phyloP scores from a whole-genome alignment of 2,329 filamentous ascomycete species.

The Rugonectria rugulosa region DNA sequence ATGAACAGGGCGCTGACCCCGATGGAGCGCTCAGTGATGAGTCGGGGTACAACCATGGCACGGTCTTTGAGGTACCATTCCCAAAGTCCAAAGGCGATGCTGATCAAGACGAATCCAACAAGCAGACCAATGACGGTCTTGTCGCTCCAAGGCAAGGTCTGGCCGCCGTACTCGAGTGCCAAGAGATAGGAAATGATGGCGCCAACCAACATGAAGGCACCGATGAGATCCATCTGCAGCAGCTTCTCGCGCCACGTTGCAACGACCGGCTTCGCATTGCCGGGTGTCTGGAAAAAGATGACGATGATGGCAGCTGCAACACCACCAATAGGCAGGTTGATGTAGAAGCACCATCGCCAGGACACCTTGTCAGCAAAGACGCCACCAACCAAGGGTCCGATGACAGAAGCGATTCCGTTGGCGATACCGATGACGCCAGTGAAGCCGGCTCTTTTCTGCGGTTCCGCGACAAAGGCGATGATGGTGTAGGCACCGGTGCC shows the following conservation, averaged over 20 bases:
- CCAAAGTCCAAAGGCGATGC: conserved; percentile 44
- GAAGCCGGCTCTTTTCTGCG: conserved; percentile 45
- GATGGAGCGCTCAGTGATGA: conserved; percentile 50
- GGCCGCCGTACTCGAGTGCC: conserved; percentile 57
- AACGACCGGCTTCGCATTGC: conserved; percentile 45
- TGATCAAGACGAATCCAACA: conserved; percentile 47
- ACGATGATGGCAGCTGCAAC: conserved; percentile 46
- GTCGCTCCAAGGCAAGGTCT: conserved; percentile 51
- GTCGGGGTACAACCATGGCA: conserved; percentile 50
- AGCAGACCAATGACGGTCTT: conserved; percentile 52
- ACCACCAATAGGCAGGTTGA: conserved; percentile 48
- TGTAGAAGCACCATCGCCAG: conserved; percentile 52
- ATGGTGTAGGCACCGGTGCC: conserved; percentile 58
- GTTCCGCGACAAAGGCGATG: conserved; percentile 52
- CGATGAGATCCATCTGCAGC: conserved; percentile 57
- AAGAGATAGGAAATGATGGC: conserved; percentile 53
- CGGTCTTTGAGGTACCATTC: conserved; percentile 54
- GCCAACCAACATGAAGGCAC: conserved; percentile 54
- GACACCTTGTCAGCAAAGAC: conserved; percentile 47
- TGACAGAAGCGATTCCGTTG: conserved; percentile 46
- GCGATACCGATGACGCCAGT: conserved; percentile 49
- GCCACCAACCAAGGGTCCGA: conserved; percentile 48
- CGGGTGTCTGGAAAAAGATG: conserved; percentile 53
- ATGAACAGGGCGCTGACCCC: conserved; percentile 46
- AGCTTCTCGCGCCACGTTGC: conserved; percentile 53